Conservation (phyloP, 2,329 filamentous ascomycete species). For the Lizonia empirigonia region DNA sequence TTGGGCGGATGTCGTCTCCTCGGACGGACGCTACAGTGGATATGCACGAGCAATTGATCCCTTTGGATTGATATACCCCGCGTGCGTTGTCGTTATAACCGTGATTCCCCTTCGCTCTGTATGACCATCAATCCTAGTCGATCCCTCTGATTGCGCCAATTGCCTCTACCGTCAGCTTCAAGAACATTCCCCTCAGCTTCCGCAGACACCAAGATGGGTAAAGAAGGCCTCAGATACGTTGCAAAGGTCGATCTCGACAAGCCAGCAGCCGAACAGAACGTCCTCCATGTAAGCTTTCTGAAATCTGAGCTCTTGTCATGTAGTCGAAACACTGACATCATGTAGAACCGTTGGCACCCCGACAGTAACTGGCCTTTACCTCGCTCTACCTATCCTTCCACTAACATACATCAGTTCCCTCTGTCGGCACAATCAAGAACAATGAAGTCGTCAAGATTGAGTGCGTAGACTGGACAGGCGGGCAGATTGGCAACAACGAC, state of each 20-base stretch:
- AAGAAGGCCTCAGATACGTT: constrained; percentile 68
- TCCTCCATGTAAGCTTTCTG: constrained; percentile 67
- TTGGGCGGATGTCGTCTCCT: constrained; percentile 20
- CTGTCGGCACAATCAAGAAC: constrained; percentile 73
- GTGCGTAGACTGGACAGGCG: constrained; percentile 76
- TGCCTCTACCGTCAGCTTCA: too few species aligned
- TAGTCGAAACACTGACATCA: not conserved
- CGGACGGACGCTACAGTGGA: constrained; percentile 19
- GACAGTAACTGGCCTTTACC: constrained; percentile 63
- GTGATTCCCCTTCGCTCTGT: constrained; percentile 12
- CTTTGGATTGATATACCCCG: constrained; percentile 22
- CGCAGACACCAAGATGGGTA: constrained; percentile 49
- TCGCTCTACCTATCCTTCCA: not conserved
- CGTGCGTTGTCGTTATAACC: constrained; percentile 22
- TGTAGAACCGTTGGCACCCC: constrained; percentile 88
- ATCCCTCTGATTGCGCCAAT: not conserved
- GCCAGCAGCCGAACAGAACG: constrained; percentile 70
- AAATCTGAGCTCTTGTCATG: not conserved
- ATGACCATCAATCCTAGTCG: not conserved
- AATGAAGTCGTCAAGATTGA: constrained; percentile 92
- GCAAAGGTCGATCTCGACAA: constrained; percentile 75
- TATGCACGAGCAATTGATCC: constrained; percentile 22
- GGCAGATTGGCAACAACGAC: constrained; percentile 88
- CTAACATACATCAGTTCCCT: constrained; percentile 66
- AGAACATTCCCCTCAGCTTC: not conserved